These are phyloP conservation scores for Scutellaria barbata DNA, from an alignment of 257 asterid genomes.

Conservation along the genomic window DNA sequence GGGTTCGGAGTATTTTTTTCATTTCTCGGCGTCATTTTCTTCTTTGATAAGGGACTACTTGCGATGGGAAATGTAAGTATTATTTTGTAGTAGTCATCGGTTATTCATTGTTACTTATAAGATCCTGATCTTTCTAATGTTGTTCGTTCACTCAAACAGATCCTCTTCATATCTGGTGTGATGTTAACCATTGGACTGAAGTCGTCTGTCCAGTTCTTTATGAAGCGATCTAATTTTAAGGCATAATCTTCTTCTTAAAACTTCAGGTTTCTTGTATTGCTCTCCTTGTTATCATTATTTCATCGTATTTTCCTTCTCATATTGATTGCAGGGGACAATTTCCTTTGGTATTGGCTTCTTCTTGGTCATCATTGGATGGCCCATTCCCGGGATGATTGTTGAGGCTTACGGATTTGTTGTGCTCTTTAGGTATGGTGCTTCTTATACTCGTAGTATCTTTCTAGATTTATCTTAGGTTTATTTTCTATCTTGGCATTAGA, in stretches of 20 bases:
- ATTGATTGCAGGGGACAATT: slow-evolving; percentile 67
- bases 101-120: slow-evolving; percentile 24
- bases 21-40: slow-evolving; percentile 80
- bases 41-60: slow-evolving; percentile 91
- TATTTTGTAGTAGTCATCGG: slow-evolving; percentile 12
- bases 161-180: slow-evolving; percentile 96
- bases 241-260: slow-evolving; percentile 39
- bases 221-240: slow-evolving; percentile 87
- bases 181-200: slow-evolving; percentile 81
- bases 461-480: background rate
- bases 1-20: slow-evolving; percentile 93
- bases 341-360: slow-evolving; percentile 84
- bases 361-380: slow-evolving; percentile 92
- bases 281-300: slow-evolving; percentile 14
- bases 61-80: slow-evolving; percentile 95
- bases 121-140: slow-evolving; percentile 19
- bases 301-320: slow-evolving; percentile 24
- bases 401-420: slow-evolving; percentile 94
- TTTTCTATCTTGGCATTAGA: slow-evolving; percentile 24
- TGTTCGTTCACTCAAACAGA: slow-evolving; percentile 55
- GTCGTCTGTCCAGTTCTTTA: slow-evolving; percentile 89
- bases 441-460: background rate
- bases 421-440: slow-evolving; percentile 74
- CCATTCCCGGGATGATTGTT: slow-evolving; percentile 89
- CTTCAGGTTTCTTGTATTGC: background rate